phyloP scores from a whole-genome alignment of 148 eudicot genomes.

The Chenopodium suecicum region DNA sequence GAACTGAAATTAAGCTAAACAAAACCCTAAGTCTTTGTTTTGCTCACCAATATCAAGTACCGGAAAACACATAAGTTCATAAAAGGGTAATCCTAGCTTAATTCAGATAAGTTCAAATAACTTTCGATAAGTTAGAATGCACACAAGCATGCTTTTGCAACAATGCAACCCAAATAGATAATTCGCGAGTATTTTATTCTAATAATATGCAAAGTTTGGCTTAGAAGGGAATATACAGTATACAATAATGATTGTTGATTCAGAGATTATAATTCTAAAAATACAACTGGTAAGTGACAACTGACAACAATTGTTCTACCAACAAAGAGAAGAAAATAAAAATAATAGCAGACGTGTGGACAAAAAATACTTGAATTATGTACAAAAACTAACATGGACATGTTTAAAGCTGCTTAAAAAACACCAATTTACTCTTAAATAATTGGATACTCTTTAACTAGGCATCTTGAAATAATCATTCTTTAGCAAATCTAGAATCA shows the following conservation, averaged over 20 bases:
- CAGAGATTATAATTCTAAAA: not conserved
- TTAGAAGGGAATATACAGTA: slow-evolving; percentile 6
- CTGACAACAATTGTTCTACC: slow-evolving; percentile 11
- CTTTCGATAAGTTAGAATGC: no score
- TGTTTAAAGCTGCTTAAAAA: slow-evolving; percentile 21
- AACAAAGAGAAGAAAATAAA: slow-evolving; percentile 12
- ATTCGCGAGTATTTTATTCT: not conserved
- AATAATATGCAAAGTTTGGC: not conserved
- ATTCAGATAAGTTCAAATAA: not conserved
- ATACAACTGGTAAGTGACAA: slow-evolving; percentile 10
- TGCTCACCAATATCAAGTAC: no score
- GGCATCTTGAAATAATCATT: slow-evolving; percentile 8
- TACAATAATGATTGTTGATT: slow-evolving; percentile 9
- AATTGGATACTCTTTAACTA: slow-evolving; percentile 12
- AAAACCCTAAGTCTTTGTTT: no score
- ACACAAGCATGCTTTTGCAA: not conserved
- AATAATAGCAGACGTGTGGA: slow-evolving; percentile 19
- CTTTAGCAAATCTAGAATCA: not conserved
- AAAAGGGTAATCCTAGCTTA: no score
- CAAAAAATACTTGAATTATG: slow-evolving; percentile 11
- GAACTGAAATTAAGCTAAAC: no score
- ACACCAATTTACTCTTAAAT: not conserved
- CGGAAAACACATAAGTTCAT: not conserved
- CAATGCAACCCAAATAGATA: not conserved
- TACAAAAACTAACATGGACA: slow-evolving; percentile 23